Conservation (phyloP, 768 basidiomycete genomes). For the Amanita muscaria region DNA sequence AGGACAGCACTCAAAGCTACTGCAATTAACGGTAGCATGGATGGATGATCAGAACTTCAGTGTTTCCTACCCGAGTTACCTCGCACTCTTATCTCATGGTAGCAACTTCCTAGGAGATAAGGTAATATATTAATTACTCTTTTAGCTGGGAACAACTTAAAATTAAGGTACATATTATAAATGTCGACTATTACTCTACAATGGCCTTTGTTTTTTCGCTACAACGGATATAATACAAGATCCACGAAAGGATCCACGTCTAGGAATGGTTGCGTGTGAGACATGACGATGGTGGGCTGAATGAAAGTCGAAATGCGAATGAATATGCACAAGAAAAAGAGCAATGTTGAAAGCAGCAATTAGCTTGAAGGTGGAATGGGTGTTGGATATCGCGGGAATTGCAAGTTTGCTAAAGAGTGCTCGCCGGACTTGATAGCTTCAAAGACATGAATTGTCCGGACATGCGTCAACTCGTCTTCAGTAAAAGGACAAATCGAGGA, state of each 20-base stretch:
- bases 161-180: background rate
- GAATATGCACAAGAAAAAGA: background rate
- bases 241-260: conserved; percentile 1
- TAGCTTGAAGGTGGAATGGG: conserved; percentile 8
- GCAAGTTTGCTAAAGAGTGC: conserved; percentile 14
- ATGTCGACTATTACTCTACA: background rate
- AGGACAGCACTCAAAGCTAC: no score
- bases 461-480: conserved; percentile 35
- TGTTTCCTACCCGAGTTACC: no score
- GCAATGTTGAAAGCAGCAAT: background rate
- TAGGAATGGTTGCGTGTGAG: no score
- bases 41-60: no score
- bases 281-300: no score
- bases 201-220: no score
- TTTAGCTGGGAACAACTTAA: no score
- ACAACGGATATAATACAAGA: background rate
- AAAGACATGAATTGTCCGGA: conserved; percentile 46
- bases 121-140: no score
- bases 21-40: no score
- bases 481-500: conserved; percentile 12
- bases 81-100: no score
- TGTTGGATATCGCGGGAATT: conserved; percentile 15
- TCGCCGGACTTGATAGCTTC: conserved; percentile 34
- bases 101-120: no score
- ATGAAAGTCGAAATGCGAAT: no score